Conservation (phyloP, 176 grass and related monocot genomes). For the Rhipidocladum racemiflorum region DNA sequence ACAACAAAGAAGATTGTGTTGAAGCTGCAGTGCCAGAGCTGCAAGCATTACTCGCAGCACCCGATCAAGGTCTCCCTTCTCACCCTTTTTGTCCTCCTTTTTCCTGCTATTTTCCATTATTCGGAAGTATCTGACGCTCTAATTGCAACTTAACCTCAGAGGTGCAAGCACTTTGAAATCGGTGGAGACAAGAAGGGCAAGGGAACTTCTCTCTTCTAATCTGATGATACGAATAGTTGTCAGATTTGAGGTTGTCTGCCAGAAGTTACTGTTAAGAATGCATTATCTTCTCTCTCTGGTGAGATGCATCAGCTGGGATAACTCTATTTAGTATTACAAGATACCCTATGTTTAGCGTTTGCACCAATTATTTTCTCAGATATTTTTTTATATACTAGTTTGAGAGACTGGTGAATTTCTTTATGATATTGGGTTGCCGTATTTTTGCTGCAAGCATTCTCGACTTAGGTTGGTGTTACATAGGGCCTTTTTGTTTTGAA, state of each 20-base stretch:
- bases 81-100: background rate
- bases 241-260: background rate
- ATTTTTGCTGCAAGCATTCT: no score
- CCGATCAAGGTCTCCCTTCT: conserved; percentile 53
- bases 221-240: background rate
- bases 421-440: no score
- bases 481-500: no score
- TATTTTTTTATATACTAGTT: no score
- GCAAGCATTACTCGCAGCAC: conserved; percentile 81
- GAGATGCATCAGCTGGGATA: background rate
- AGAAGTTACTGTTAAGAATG: background rate
- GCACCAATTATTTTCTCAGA: background rate
- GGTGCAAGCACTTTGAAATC: conserved; percentile 71
- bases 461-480: no score
- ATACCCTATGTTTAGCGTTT: background rate
- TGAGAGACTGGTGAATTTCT: no score
- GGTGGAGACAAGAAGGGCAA: conserved; percentile 79
- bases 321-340: background rate
- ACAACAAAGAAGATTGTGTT: conserved; percentile 95
- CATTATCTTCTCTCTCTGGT: background rate
- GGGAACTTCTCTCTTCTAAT: conserved; percentile 63
- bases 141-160: conserved; percentile 18
- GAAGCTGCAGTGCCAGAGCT: conserved; percentile 87
- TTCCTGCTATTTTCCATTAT: background rate
- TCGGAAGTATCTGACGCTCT: background rate